phyloP scores from a whole-genome alignment of 1,139 yeast genomes.

The Taphrina flavorubra region DNA sequence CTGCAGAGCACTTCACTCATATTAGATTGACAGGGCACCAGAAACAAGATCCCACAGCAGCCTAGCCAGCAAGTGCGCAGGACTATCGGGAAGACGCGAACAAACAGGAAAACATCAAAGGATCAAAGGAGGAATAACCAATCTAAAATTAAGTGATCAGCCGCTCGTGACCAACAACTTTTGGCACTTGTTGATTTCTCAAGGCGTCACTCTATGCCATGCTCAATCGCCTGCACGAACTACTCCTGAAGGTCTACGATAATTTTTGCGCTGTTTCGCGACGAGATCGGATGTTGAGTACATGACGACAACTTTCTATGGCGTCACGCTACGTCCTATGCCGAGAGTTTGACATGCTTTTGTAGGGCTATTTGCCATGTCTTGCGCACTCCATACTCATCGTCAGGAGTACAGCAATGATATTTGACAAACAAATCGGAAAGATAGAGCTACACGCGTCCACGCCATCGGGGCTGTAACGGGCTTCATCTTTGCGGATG shows the following conservation, averaged over 20 bases:
- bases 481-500: not conserved
- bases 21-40: no score
- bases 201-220: no score
- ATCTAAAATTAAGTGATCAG: conserved; percentile 8
- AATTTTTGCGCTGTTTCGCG: no score
- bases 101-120: not conserved
- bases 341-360: not conserved
- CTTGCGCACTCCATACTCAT: not conserved
- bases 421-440: not conserved
- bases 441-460: not conserved
- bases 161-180: not conserved
- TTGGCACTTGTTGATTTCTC: no score
- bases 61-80: not conserved
- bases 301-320: no score
- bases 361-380: not conserved
- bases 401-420: not conserved
- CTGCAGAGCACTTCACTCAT: no score
- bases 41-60: no score
- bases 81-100: not conserved
- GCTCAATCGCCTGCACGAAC: no score
- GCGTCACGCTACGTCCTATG: no score
- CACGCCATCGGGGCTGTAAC: not conserved
- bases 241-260: no score
- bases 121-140: not conserved
- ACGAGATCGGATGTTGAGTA: no score